Percentiles rank a stretch among this genome's conserved stretches.
phyloP scores from a whole-genome alignment of 139 green algal species.

The Chloropicon primus region DNA sequence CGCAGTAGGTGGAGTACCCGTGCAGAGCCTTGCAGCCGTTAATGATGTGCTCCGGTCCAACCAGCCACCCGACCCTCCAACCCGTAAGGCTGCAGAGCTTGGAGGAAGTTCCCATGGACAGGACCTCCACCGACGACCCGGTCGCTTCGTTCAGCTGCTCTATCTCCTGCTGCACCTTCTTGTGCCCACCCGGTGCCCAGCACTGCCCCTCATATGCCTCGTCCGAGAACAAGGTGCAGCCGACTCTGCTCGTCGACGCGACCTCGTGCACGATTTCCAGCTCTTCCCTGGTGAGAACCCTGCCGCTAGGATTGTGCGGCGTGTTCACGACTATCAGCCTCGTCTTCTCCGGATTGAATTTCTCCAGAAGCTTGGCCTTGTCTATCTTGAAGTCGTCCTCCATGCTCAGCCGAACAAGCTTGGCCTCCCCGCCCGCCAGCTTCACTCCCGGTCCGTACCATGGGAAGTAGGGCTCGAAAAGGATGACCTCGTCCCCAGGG shows the following conservation, averaged over 20 bases:
- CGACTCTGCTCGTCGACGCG: not conserved
- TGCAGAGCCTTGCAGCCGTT: not conserved
- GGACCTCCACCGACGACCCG: not conserved
- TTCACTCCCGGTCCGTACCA: not conserved
- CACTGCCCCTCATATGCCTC: not conserved
- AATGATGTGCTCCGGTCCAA: not conserved
- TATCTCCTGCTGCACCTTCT: not conserved
- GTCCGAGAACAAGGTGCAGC: not conserved
- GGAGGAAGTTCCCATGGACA: not conserved
- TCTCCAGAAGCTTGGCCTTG: not conserved
- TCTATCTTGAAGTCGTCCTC: not conserved
- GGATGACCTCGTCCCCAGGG: not conserved
- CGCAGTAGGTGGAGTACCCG: slow-evolving; percentile 7
- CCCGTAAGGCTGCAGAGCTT: not conserved
- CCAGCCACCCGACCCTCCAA: not conserved
- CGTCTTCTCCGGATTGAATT: not conserved
- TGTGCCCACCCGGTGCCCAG: not conserved
- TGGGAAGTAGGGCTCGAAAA: not conserved
- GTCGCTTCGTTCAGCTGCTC: not conserved
- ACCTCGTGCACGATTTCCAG: not conserved
- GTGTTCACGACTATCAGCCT: not conserved
- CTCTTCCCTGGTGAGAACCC: not conserved
- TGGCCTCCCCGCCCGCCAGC: not conserved
- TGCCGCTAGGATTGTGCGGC: not conserved
- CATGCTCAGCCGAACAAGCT: not conserved